Base-by-base conservation (phyloP, 2,329 filamentous ascomycete species). In the Xylaria polymorpha region DNA sequence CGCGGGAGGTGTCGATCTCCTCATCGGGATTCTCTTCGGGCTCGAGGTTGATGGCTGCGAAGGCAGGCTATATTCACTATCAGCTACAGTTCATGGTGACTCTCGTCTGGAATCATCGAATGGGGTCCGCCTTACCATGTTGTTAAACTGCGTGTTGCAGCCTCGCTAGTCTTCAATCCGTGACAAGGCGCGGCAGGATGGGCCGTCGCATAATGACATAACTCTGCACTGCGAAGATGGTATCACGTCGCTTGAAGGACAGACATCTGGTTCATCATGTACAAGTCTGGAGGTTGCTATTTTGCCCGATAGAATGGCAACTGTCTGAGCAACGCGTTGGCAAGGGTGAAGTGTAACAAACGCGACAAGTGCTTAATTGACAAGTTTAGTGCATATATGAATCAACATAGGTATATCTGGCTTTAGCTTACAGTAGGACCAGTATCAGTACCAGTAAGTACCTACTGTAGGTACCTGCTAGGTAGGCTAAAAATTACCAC, bases 1-100 rank as follows among this genome's bases (percentile, higher is more conserved):
- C 95, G 79, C 95, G 96, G 41, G 94, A 97, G 76, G 96, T 94
- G 79, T 99, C 96, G 77, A 97, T 85, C 81, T 98, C 94, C 75
- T 97, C 93, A 78, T 97, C 94, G 72, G 91, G 85, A 67, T 93
- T 93, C 77, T 97, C 93, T 82, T 98, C 96, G 10, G 93, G 92
- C 81, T 98, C 94, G 81, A 98, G 89, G 79, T 99, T 99, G 80
- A 98, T 90, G 62, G 95, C 93, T 76, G 91, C 90, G 83, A 97
- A 98, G 75, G 89, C 86, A 73, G 87, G 85, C 87, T 89, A 69
- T 29, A n/a, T 44, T 20, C 22, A n/a, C 50, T 18, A 15, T 71
- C 29, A 72, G 70, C 29, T 35, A 53, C 14, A 22, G 14, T 39
- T 25, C 20, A 20, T 35, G 3, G 22, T 10, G 29, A 53, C 18